These are phyloP conservation scores for Aspergillus nomiae DNA, from an alignment of 2,329 filamentous ascomycete species.

Conservation along the genomic window DNA sequence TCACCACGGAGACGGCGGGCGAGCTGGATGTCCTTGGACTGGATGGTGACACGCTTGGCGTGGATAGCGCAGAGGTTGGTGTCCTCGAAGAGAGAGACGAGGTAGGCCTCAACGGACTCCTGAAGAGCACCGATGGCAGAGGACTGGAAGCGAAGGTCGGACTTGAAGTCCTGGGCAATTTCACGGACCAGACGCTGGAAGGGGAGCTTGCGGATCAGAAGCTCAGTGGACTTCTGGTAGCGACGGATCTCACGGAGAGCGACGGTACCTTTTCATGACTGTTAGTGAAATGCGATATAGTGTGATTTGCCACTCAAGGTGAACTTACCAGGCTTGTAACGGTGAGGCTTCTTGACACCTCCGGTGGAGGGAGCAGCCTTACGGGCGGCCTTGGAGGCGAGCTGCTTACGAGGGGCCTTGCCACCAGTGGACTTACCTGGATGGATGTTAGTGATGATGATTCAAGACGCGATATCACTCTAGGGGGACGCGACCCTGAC, in stretches of 20 bases:
- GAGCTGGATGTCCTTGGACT: conserved; percentile 90
- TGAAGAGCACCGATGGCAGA: conserved; percentile 96
- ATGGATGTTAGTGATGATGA: conserved; percentile 33
- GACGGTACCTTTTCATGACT: conserved; percentile 66
- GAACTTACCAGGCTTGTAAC: conserved; percentile 73
- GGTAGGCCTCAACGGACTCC: conserved; percentile 98
- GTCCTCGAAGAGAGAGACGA: conserved; percentile 97
- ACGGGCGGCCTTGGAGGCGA: conserved; percentile 97
- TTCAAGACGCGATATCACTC: conserved; percentile 19
- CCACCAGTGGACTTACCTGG: conserved; percentile 73
- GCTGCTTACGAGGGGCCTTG: conserved; percentile 86
- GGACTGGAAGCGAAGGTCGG: conserved; percentile 94
- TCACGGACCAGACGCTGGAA: conserved; percentile 98
- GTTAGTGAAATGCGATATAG: conserved; percentile 26
- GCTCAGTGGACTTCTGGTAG: conserved; percentile 96
- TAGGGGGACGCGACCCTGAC: conserved; percentile 22
- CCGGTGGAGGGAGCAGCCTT: conserved; percentile 97
- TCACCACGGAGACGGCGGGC: conserved; percentile 93
- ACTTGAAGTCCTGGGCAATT: conserved; percentile 95
- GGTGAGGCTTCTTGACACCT: conserved; percentile 94
- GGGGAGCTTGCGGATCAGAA: conserved; percentile 94
- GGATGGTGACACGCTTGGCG: conserved; percentile 99
- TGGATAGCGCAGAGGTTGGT: conserved; percentile 99
- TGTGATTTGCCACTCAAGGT: conserved; percentile 12
- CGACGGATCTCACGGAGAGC: conserved; percentile 98